Conservation (phyloP, 2,329 filamentous ascomycete species). For the Ophiocordyceps robertsii region DNA sequence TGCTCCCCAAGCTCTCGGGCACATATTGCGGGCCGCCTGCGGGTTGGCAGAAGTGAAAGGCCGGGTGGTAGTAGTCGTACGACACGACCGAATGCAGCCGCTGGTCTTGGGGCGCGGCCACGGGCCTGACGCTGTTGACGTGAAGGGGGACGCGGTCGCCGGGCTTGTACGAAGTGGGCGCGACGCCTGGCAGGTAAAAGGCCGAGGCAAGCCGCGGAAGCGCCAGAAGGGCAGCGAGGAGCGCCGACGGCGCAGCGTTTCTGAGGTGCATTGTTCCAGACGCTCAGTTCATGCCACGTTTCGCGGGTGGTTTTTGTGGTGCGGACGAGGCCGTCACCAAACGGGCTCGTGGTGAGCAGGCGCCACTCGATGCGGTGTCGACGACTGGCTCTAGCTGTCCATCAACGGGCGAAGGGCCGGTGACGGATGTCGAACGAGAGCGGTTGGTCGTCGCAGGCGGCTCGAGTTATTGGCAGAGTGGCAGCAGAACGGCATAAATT, state of each 20-base stretch:
- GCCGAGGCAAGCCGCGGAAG: slow-evolving; percentile 46
- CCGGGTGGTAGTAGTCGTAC: slow-evolving; percentile 88
- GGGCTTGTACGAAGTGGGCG: slow-evolving; percentile 78
- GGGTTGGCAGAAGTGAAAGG: slow-evolving; percentile 80
- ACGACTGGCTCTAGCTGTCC: no score
- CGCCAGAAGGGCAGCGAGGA: slow-evolving; percentile 35
- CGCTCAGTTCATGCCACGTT: not conserved
- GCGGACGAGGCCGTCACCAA: not conserved
- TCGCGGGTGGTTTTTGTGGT: not conserved
- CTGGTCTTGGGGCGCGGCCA: slow-evolving; percentile 62
- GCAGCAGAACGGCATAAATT: not conserved
- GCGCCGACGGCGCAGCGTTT: slow-evolving; percentile 33
- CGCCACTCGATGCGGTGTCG: not conserved
- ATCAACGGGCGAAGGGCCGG: no score
- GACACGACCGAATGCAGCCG: slow-evolving; percentile 85
- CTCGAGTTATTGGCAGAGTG: not conserved
- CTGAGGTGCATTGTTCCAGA: slow-evolving; percentile 31
- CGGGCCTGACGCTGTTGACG: slow-evolving; percentile 86
- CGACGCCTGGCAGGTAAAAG: slow-evolving; percentile 94
- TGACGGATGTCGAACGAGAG: no score
- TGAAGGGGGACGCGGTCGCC: slow-evolving; percentile 73
- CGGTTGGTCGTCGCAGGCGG: no score
- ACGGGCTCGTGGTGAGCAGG: not conserved
- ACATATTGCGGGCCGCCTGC: slow-evolving; percentile 64
- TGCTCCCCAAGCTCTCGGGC: slow-evolving; percentile 76